Evolutionary conservation across 1,139 yeast genomes (phyloP), one percentile per base, ranked within the genome.

Genomic region (Blastobotrys ciferrii): DNA sequence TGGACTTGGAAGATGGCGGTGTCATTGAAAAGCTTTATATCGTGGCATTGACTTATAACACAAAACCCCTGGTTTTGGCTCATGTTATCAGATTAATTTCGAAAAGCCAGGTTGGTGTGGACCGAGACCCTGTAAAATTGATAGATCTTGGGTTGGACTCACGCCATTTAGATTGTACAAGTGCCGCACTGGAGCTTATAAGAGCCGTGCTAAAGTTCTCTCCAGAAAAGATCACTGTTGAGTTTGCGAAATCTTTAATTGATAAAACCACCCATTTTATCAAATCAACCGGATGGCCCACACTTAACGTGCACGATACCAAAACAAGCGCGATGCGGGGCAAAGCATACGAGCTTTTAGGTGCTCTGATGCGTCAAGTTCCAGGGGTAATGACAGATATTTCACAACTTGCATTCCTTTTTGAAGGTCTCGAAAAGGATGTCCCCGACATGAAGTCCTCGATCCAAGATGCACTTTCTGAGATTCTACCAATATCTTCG

Each of bases 331-430:
- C 62, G 2, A 76, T 81, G 53, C 75, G 95, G 55, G 75, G 78
- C 58, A 69, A 76, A 28, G 87, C 85, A 53, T 89, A 87, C 60
- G 96, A 87, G 62, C 82, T 94, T 0, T 66, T 89, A 42, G 92
- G 95, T 2, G 76, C 80, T 35, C 71, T 87, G 11, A 64, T 87
- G 43, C 75, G 75, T 47, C 71, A 79, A 17, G 74, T 76, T 28
- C 75, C 81, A 0, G 62, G 63, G 0, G 65, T 81, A 14, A 64
- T 83, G 31, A 56, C 48, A 2, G 60, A 55, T 18, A n/a, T 18
- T 18, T 19, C 37, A 28, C 30, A 35, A 43, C 50, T 36, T 47
- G 49, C 54, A 64, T 88, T 88, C 59, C 67, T 92, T 28, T 81
- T 91, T 56, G 81, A 82, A 40, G 82, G 94, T n/a, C 67, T 91